Conservation (phyloP, 1,139 yeast species). For the Magnusiomyces tetraspermus region DNA sequence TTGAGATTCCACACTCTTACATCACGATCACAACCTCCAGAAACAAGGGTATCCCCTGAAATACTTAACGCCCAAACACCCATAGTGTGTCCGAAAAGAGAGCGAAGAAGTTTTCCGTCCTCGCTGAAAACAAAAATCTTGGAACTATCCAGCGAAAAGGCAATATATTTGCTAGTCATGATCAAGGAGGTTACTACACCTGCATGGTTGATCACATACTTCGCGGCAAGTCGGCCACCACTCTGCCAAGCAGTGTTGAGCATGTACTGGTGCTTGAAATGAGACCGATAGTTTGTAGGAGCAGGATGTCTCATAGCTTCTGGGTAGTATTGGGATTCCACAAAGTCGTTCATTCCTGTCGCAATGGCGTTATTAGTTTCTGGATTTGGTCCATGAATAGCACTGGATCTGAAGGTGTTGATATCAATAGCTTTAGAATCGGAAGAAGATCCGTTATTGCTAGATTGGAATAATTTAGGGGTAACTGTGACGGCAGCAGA, state of each 20-base stretch:
- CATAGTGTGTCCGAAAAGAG: constrained; percentile 82
- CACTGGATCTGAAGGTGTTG: not conserved
- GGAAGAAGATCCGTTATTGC: not conserved
- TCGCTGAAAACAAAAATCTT: constrained; percentile 38
- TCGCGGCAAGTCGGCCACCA: constrained; percentile 36
- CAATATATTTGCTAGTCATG: constrained; percentile 33
- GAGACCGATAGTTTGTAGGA: constrained; percentile 35
- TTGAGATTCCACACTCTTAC: constrained; percentile 84
- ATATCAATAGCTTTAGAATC: not conserved
- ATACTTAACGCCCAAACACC: constrained; percentile 97
- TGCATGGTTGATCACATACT: constrained; percentile 32
- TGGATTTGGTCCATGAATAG: not conserved
- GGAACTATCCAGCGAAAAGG: constrained; percentile 37
- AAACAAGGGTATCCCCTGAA: constrained; percentile 64
- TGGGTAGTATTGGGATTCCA: constrained; percentile 32
- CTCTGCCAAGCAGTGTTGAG: constrained; percentile 35
- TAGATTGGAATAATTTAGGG: constrained; percentile 6
- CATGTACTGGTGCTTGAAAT: constrained; percentile 37
- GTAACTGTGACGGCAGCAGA: constrained; percentile 30
- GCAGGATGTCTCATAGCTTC: constrained; percentile 27
- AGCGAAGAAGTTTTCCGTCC: constrained; percentile 63
- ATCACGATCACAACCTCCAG: constrained; percentile 86
- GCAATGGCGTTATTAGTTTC: constrained; percentile 1
- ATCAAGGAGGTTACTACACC: constrained; percentile 35
- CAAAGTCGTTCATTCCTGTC: constrained; percentile 20